These are phyloP conservation scores for Penicillium verhagenii DNA, from an alignment of 495 filamentous ascomycete genomes.

Conservation along the genomic window DNA sequence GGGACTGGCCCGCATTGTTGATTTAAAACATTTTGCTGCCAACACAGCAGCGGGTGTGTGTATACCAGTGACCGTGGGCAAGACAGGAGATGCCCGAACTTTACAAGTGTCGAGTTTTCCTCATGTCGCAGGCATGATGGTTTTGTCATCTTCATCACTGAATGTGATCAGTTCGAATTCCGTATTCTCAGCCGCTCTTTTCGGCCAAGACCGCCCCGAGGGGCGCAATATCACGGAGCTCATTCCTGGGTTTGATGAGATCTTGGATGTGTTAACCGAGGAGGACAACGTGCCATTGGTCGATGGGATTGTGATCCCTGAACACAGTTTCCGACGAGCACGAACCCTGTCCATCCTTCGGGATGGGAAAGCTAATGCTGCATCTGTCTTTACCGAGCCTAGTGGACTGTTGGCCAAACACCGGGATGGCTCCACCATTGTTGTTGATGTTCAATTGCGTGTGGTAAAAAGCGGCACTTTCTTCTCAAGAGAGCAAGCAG, in stretches of 20 bases:
- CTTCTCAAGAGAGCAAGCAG: slow-evolving; percentile 42
- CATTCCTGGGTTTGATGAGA: slow-evolving; percentile 82
- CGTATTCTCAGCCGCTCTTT: slow-evolving; percentile 87
- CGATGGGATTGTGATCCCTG: slow-evolving; percentile 95
- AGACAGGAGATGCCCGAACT: slow-evolving; percentile 61
- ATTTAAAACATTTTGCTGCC: slow-evolving; percentile 77
- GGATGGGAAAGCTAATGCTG: slow-evolving; percentile 71
- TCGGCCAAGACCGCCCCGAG: slow-evolving; percentile 81
- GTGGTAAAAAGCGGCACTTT: slow-evolving; percentile 82
- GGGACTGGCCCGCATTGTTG: slow-evolving; percentile 64
- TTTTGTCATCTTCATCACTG: slow-evolving; percentile 72
- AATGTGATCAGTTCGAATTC: slow-evolving; percentile 89
- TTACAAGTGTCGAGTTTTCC: slow-evolving; percentile 89
- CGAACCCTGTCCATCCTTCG: slow-evolving; percentile 77
- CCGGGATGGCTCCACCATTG: slow-evolving; percentile 84
- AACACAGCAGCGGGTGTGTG: slow-evolving; percentile 68
- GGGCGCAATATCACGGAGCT: slow-evolving; percentile 75
- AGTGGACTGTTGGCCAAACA: slow-evolving; percentile 82
- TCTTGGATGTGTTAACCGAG: slow-evolving; percentile 76
- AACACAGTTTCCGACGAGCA: slow-evolving; percentile 91
- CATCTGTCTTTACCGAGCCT: slow-evolving; percentile 72
- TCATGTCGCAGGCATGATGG: slow-evolving; percentile 95
- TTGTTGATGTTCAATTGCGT: slow-evolving; percentile 92
- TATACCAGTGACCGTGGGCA: slow-evolving; percentile 74
- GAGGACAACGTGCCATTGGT: slow-evolving; percentile 79